Conservation (phyloP, 2,329 filamentous ascomycete genomes). For the Fusarium globosum region DNA sequence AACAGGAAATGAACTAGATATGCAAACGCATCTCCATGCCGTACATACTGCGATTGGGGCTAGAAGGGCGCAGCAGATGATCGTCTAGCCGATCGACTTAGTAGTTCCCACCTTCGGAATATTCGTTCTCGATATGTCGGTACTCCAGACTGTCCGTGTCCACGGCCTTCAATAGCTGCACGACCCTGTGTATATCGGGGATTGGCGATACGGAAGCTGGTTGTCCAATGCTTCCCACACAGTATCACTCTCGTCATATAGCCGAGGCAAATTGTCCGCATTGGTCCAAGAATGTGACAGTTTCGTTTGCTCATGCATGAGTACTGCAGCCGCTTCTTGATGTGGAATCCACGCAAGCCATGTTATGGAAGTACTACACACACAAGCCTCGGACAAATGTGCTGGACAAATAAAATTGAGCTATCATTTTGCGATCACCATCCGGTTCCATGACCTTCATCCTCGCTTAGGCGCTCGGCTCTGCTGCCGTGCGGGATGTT, state of each 20-base stretch:
- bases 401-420: constrained; percentile 1
- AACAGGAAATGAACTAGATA: not conserved
- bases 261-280: not conserved
- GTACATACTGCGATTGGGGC: not conserved
- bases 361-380: not conserved
- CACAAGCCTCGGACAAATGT: not conserved
- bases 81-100: not conserved
- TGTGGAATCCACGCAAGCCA: constrained; percentile 4
- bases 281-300: constrained; percentile 21
- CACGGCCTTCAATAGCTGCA: not conserved
- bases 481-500: not conserved
- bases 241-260: constrained; percentile 15
- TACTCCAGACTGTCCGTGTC: not conserved
- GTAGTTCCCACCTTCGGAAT: not conserved
- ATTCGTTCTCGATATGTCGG: not conserved
- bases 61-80: not conserved
- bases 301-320: constrained; percentile 26
- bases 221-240: not conserved
- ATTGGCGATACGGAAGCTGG: not conserved
- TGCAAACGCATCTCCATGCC: not conserved
- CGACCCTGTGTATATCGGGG: not conserved
- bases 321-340: constrained; percentile 29
- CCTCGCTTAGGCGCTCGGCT: not conserved
- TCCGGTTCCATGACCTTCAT: not conserved
- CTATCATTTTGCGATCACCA: constrained; percentile 7